Percentiles rank a stretch among this genome's conserved stretches.
Conservation (phyloP, 73 alveolate genomes). For the Tetrahymena borealis region DNA sequence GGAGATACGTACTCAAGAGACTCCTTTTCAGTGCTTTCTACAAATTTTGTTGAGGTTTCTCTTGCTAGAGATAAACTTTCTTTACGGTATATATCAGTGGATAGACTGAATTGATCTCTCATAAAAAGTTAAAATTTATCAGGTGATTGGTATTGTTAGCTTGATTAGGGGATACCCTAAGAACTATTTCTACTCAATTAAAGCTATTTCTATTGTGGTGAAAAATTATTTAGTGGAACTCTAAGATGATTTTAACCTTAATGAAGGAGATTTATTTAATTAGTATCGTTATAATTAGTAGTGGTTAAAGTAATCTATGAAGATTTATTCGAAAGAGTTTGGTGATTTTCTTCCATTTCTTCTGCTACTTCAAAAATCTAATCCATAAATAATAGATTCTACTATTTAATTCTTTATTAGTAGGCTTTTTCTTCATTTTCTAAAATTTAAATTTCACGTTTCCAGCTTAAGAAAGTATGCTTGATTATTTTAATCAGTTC, state of each 20-base stretch:
- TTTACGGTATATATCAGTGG: background rate
- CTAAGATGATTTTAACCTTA: background rate
- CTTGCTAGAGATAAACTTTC: background rate
- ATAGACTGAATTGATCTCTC: background rate
- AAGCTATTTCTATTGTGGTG: background rate
- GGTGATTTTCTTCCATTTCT: background rate
- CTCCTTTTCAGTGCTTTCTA: conserved; percentile 1
- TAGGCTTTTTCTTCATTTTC: background rate
- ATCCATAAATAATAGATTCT: background rate
- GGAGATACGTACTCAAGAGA: conserved; percentile 41
- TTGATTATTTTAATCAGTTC: conserved; percentile 26
- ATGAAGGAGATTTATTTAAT: background rate
- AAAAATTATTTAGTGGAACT: background rate
- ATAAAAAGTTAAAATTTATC: background rate
- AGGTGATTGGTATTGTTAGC: background rate
- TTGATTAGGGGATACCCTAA: background rate
- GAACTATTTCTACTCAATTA: background rate
- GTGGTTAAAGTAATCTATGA: background rate
- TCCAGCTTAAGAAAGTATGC: conserved; percentile 23
- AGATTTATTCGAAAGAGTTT: background rate
- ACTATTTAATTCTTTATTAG: background rate
- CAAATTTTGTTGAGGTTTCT: background rate
- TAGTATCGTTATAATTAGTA: background rate
- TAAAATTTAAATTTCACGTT: conserved; percentile 8
- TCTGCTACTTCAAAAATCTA: background rate